A percentile compares a stretch with the other conserved stretches of the same genome.
These are phyloP conservation scores for Phytophthora pluvialis DNA, from an alignment of 352 stramenopile genomes.

Conservation along the genomic window DNA sequence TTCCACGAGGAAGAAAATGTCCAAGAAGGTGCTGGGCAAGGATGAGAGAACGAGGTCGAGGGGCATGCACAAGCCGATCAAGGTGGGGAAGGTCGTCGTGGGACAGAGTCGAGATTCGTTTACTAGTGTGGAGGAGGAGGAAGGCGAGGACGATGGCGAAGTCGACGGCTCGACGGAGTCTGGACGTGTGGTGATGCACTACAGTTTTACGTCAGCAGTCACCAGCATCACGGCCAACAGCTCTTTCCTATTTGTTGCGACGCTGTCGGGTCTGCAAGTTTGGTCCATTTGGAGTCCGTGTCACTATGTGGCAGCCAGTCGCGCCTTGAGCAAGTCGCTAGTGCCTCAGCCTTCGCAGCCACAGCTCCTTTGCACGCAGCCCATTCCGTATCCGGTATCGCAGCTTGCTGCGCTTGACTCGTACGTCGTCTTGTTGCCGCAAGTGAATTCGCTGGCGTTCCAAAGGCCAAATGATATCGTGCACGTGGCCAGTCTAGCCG, in stretches of 20 bases:
- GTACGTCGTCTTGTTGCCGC: slow-evolving; percentile 74
- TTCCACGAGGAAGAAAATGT: slow-evolving; percentile 78
- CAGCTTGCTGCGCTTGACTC: slow-evolving; percentile 79
- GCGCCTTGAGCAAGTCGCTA: slow-evolving; percentile 59
- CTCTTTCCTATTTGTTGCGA: slow-evolving; percentile 85
- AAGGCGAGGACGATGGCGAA: slow-evolving; percentile 23
- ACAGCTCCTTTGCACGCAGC: slow-evolving; percentile 69
- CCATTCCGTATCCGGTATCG: slow-evolving; percentile 59
- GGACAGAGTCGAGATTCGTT: slow-evolving; percentile 45
- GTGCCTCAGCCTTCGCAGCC: slow-evolving; percentile 76
- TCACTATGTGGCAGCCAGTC: slow-evolving; percentile 75
- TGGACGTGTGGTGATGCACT: slow-evolving; percentile 86
- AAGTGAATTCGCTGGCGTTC: slow-evolving; percentile 27
- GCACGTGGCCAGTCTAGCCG: slow-evolving; percentile 47
- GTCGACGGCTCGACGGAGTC: slow-evolving; percentile 48
- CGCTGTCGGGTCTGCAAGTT: slow-evolving; percentile 71
- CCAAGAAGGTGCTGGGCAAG: slow-evolving; percentile 73
- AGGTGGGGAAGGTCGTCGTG: slow-evolving; percentile 37
- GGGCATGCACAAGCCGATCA: slow-evolving; percentile 53
- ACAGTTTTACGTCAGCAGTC: slow-evolving; percentile 71
- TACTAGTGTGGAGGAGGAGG: slow-evolving; percentile 35
- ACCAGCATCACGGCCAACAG: slow-evolving; percentile 81
- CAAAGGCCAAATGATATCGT: slow-evolving; percentile 45
- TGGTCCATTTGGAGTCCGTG: slow-evolving; percentile 91
- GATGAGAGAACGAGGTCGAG: slow-evolving; percentile 51